phyloP scores from a whole-genome alignment of 2,329 filamentous ascomycete genomes.

The Fusarium sp. region DNA sequence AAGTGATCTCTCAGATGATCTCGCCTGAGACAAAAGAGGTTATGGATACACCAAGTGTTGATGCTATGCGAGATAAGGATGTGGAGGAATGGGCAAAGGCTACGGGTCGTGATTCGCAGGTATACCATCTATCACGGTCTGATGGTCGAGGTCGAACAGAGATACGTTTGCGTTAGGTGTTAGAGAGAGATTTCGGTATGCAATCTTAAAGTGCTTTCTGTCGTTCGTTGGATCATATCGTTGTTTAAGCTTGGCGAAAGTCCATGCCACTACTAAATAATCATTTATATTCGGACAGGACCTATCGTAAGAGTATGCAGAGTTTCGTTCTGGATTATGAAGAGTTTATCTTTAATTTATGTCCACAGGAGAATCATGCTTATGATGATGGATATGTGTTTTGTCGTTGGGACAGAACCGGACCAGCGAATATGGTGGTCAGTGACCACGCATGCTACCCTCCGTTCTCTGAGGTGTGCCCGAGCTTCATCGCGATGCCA shows the following conservation, averaged over 20 bases:
- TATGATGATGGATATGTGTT: not conserved
- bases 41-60: not conserved
- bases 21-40: slow-evolving; percentile 22
- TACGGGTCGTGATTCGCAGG: not conserved
- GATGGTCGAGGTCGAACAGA: not conserved
- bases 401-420: not conserved
- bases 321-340: not conserved
- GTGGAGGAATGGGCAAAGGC: not conserved
- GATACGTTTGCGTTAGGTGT: not conserved
- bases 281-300: not conserved
- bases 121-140: not conserved
- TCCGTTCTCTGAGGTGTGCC: not conserved
- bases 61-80: slow-evolving; percentile 12
- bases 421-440: no score
- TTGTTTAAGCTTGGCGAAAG: no score
- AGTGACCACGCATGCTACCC: not conserved
- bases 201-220: no score
- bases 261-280: not conserved
- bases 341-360: not conserved
- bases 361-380: not conserved
- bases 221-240: no score
- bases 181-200: not conserved
- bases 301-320: not conserved
- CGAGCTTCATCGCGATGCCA: not conserved
- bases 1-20: slow-evolving; percentile 12